Evolutionary conservation across 257 asterid genomes (phyloP).

Genomic region (Solanum corneliomulleri): DNA sequence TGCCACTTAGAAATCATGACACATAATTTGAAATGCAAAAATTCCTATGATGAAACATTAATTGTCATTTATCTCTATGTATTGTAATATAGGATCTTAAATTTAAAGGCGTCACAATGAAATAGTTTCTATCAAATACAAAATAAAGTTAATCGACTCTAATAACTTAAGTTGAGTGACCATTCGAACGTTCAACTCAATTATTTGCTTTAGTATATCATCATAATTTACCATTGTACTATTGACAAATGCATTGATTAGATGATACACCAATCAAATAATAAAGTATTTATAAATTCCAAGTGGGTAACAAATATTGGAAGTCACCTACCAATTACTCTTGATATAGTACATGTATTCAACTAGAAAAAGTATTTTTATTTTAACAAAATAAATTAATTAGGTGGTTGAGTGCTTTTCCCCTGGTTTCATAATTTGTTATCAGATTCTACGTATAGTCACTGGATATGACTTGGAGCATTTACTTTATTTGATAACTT

Average conservation of each 20-base stretch:
- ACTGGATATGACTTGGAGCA: neutral
- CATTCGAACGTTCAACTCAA: neutral
- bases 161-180: neutral
- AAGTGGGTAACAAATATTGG: neutral
- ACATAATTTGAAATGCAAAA: too few species aligned
- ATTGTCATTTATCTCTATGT: too few species aligned
- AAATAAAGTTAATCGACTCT: neutral
- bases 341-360: neutral
- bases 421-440: neutral
- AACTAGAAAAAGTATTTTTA: neutral
- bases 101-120: neutral
- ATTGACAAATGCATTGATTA: neutral
- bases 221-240: neutral
- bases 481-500: neutral
- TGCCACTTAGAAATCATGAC: neutral
- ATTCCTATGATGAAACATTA: too few species aligned
- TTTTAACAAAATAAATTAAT: neutral
- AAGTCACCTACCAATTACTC: slow-evolving; percentile 2
- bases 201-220: neutral
- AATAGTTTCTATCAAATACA: neutral
- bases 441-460: neutral
- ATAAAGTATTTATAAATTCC: neutral
- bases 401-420: neutral
- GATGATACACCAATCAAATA: neutral
- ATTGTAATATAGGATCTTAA: neutral